These are phyloP conservation scores for Saksenaea oblongispora DNA, from an alignment of 371 early-diverging fungal genomes.

Conservation along the genomic window DNA sequence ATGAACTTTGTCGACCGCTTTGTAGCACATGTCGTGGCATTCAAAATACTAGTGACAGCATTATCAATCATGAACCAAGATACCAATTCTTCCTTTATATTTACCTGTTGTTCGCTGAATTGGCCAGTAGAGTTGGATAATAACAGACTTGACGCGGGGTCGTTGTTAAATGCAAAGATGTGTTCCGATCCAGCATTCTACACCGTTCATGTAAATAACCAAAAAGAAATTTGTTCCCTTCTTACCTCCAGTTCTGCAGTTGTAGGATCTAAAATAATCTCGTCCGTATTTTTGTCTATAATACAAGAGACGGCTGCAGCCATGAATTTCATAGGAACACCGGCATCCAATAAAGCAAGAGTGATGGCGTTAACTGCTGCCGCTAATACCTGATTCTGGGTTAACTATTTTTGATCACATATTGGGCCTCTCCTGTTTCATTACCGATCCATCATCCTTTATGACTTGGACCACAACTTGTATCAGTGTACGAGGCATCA, in stretches of 20 bases:
- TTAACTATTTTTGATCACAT: neutral
- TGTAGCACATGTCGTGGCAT: constrained; percentile 47
- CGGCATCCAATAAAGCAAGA: constrained; percentile 90
- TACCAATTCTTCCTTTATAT: neutral
- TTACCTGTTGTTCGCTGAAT: constrained; percentile 69
- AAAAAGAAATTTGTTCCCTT: constrained; percentile 1
- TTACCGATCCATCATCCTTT: constrained; percentile 84
- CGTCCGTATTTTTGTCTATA: constrained; percentile 57
- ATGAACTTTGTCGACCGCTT: constrained; percentile 56
- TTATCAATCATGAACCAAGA: neutral
- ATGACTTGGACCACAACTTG: constrained; percentile 83
- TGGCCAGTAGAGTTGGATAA: constrained; percentile 71
- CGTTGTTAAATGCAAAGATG: constrained; percentile 81
- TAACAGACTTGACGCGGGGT: constrained; percentile 28
- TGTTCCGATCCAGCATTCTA: constrained; percentile 76
- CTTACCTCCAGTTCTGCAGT: constrained; percentile 68
- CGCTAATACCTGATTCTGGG: constrained; percentile 57
- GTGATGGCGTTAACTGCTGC: constrained; percentile 83
- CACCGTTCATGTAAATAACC: neutral
- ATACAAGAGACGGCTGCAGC: constrained; percentile 74
- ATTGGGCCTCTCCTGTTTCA: constrained; percentile 6
- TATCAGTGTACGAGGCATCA: constrained; percentile 89
- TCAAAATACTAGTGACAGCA: constrained; percentile 38
- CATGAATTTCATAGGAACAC: constrained; percentile 80
- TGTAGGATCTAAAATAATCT: constrained; percentile 80